These are phyloP conservation scores for Nitzschia inconspicua DNA, from an alignment of 108 stramenopile species.

Conservation along the genomic window DNA sequence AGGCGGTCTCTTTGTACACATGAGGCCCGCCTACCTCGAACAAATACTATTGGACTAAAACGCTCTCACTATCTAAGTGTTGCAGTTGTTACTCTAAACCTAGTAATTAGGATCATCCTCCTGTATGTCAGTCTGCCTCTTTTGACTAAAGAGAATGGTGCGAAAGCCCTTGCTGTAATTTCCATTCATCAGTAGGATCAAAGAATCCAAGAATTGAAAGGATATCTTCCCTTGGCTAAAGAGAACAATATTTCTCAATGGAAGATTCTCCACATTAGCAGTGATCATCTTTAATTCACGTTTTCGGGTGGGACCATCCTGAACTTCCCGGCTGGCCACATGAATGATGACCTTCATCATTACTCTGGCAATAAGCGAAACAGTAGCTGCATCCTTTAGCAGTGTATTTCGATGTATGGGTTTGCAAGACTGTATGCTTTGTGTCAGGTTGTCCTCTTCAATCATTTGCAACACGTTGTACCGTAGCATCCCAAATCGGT, in stretches of 20 bases:
- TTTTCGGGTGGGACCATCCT: constrained; percentile 6
- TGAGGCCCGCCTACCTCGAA: constrained; percentile 39
- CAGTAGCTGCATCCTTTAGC: constrained; percentile 19
- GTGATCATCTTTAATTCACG: constrained; percentile 28
- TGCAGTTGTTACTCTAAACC: no score
- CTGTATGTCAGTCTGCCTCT: no score
- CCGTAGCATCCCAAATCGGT: constrained; percentile 20
- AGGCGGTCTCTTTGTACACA: constrained; percentile 55
- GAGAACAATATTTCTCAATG: constrained; percentile 35
- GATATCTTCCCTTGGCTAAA: constrained; percentile 37
- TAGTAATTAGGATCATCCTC: no score
- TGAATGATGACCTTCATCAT: constrained; percentile 3
- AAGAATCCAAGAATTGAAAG: constrained; percentile 37
- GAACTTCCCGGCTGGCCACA: constrained; percentile 13
- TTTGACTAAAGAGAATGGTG: no score
- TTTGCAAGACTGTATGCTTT: background rate
- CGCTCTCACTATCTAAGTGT: no score
- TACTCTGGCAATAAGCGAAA: constrained; percentile 1
- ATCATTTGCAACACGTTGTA: background rate
- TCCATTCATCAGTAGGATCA: constrained; percentile 39
- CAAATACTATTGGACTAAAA: constrained; percentile 5
- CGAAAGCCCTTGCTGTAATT: background rate
- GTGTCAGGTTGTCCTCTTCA: background rate
- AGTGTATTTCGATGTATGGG: constrained; percentile 30
- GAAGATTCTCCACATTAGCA: constrained; percentile 32